Evolutionary conservation across 2,329 filamentous ascomycete genomes (phyloP).

Genomic region (Fusarium pseudoanthophilum): DNA sequence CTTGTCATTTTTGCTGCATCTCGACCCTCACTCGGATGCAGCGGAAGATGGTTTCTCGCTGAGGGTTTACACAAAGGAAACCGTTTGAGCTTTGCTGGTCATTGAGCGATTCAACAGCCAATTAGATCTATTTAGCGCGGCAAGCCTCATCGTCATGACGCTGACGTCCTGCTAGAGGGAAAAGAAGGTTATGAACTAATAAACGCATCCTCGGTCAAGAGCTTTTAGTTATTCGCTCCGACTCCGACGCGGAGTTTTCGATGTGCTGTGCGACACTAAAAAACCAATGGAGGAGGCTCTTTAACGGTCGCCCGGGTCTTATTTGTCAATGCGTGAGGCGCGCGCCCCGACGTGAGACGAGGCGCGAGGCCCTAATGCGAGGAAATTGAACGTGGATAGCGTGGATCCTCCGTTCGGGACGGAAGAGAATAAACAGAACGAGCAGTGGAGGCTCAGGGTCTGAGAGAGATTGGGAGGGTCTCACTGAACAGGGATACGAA

Average conservation of each 20-base stretch:
- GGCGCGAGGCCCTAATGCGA: conserved; percentile 25
- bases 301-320: conserved; percentile 23
- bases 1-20: conserved; percentile 2
- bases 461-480: conserved; percentile 41
- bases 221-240: conserved; percentile 14
- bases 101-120: conserved; percentile 17
- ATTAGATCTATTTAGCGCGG: conserved; percentile 11
- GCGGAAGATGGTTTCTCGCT: conserved; percentile 22
- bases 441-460: conserved; percentile 32
- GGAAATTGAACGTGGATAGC: conserved; percentile 27
- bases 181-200: background rate
- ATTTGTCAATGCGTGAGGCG: conserved; percentile 22
- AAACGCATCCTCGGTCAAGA: conserved; percentile 14
- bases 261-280: background rate
- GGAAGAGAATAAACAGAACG: conserved; percentile 20
- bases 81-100: conserved; percentile 14
- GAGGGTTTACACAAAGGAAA: conserved; percentile 15
- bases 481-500: conserved; percentile 38
- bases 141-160: conserved; percentile 34
- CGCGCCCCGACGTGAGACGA: conserved; percentile 21
- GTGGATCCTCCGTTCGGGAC: conserved; percentile 25
- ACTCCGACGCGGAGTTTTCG: conserved; percentile 27
- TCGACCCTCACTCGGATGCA: conserved; percentile 32
- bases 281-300: background rate
- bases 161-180: conserved; percentile 29